Base-by-base conservation (phyloP, 1,284 basidiomycete genomes). In the Somion occarium region DNA sequence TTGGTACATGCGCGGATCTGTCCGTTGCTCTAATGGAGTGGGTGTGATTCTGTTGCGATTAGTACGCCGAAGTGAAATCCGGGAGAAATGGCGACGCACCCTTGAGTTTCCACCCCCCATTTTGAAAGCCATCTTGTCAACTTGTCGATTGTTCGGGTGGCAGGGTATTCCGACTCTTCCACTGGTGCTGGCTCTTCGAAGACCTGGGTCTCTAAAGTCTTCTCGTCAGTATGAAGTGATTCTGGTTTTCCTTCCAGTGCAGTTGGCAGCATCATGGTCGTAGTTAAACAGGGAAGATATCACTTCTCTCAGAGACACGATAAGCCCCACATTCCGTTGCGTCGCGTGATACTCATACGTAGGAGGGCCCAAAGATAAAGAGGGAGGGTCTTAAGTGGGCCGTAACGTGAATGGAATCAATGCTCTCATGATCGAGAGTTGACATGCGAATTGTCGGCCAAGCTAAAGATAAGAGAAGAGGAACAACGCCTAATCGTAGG, bases 1-100 rank as follows among this genome's bases (percentile, higher is more conserved):
- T 58, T 85, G 82, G 56, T 80, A 79, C 52, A 80, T 72, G 9
- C 80, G 73, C 3, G 66, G 71, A 46, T 85, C 80, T 12, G 69
- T 69, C 25, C 82, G 68, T 48, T 75, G 64, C 46, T 73, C 71
- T 0, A 55, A 54, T 3, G 76, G 68, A 3, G 78, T 71, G 2
- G 83, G 83, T 2, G 70, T 65, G 25, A 85, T 81, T 1, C 82
- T 83, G 19, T 19, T 34, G 41, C 22, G 42, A 12, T 42, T 13
- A 24, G 5, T n/a, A n/a, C n/a, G n/a, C n/a, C 48, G 15, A 13
- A 30, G 22, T 11, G 19, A 23, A 15, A 9, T 5, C 42, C 20
- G 22, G 27, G 13, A 2, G 20, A 1, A 39, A 15, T 11, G 18
- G 5, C 15, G 18, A 58, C 64, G 46, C 47, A 65, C 62, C 63